Conservation (phyloP, 2,329 filamentous ascomycete species). For the Curvularia lunata region DNA sequence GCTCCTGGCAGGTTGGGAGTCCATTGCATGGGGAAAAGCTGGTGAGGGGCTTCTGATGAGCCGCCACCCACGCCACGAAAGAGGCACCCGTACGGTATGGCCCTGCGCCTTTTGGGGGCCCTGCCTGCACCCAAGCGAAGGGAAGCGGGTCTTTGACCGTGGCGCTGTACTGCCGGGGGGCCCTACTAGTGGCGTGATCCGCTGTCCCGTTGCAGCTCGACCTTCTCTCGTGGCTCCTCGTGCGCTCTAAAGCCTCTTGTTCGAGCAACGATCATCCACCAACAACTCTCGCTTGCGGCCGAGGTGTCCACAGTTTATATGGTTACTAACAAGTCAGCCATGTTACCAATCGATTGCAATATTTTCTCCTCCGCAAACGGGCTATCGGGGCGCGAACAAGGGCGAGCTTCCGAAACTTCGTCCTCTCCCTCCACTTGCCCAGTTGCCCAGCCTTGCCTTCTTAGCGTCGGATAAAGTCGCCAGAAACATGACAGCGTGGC, state of each 20-base stretch:
- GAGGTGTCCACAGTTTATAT: constrained; percentile 13
- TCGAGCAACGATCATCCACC: constrained; percentile 35
- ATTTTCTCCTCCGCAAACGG: constrained; percentile 22
- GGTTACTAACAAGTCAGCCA: constrained; percentile 16
- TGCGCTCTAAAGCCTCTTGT: constrained; percentile 35
- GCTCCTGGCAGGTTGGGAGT: constrained; percentile 21
- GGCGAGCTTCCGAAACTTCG: constrained; percentile 27
- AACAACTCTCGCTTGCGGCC: constrained; percentile 16
- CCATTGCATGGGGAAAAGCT: constrained; percentile 22
- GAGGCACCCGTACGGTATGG: constrained; percentile 21
- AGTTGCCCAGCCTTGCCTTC: constrained; percentile 21
- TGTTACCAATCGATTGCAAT: constrained; percentile 25
- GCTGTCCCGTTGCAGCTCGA: constrained; percentile 29
- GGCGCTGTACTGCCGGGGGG: constrained; percentile 20
- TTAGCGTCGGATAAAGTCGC: constrained; percentile 33
- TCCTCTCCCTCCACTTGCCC: constrained; percentile 25
- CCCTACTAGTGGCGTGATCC: constrained; percentile 29
- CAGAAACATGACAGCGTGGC: constrained; percentile 35
- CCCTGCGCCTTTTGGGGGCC: constrained; percentile 23
- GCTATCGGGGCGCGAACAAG: constrained; percentile 25
- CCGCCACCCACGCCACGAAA: constrained; percentile 45
- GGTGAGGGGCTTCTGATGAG: constrained; percentile 29
- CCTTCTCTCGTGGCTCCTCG: constrained; percentile 31
- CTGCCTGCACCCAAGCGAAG: constrained; percentile 26
- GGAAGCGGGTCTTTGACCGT: constrained; percentile 25